Evolutionary conservation across 169 alveolate species (phyloP).

Genomic region (Eimeria falciformis): DNA sequence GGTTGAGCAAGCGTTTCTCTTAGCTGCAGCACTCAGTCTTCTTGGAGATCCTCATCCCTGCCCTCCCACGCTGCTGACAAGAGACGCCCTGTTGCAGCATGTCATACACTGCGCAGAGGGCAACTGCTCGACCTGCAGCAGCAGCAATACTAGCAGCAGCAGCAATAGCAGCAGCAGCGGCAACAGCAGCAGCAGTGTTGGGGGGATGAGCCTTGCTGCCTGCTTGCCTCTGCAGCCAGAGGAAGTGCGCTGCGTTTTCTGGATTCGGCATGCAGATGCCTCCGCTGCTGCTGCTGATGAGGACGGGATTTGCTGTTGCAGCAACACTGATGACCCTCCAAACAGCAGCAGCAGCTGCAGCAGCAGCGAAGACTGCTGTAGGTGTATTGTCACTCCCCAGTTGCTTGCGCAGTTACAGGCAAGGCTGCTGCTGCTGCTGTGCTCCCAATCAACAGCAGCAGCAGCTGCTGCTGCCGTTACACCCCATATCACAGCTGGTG

Average conservation of each 20-base stretch:
- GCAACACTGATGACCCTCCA: neutral
- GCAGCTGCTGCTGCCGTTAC: constrained; percentile 73
- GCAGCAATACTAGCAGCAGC: constrained; percentile 17
- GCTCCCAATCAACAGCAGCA: constrained; percentile 61
- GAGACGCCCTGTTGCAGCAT: constrained; percentile 45
- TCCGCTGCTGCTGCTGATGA: constrained; percentile 39
- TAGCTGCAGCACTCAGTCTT: constrained; percentile 71
- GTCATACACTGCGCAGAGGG: constrained; percentile 54
- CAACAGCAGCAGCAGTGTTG: constrained; percentile 14
- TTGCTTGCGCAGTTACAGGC: constrained; percentile 61
- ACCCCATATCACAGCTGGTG: constrained; percentile 28
- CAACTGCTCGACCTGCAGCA: constrained; percentile 26
- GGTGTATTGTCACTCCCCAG: constrained; percentile 48
- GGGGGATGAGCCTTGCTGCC: constrained; percentile 22
- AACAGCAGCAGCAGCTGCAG: constrained; percentile 17
- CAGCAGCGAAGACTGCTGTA: constrained; percentile 13
- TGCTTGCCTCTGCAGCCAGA: constrained; percentile 76
- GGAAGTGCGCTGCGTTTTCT: constrained; percentile 64
- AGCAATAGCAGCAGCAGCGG: constrained; percentile 54
- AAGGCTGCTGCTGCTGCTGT: constrained; percentile 70
- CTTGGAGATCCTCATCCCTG: constrained; percentile 1
- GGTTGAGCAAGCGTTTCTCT: constrained; percentile 64
- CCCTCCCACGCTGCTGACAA: neutral
- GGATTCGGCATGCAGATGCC: constrained; percentile 45
- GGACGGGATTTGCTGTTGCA: constrained; percentile 23